phyloP scores from a whole-genome alignment of 1,284 basidiomycete genomes.

The Ceratobasidium sp. region DNA sequence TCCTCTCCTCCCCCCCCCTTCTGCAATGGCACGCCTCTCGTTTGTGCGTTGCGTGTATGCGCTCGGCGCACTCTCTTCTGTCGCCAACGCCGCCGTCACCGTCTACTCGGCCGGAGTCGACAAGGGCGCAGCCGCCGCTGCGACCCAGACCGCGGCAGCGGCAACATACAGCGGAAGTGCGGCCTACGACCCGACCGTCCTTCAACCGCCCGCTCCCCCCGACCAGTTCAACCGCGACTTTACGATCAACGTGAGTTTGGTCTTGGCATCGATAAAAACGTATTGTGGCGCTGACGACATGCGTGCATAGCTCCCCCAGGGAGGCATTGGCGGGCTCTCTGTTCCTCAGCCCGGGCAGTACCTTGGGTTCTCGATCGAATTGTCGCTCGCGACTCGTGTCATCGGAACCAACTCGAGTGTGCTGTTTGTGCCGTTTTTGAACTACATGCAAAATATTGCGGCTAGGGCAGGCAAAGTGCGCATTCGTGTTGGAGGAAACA shows the following conservation, averaged over 20 bases:
- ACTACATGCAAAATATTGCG: slow-evolving; percentile 72
- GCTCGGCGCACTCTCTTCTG: not conserved
- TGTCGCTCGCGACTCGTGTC: slow-evolving; percentile 52
- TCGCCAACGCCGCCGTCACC: slow-evolving; percentile 9
- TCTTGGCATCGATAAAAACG: not conserved
- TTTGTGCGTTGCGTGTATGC: slow-evolving; percentile 6
- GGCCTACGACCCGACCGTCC: slow-evolving; percentile 36
- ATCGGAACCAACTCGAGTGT: slow-evolving; percentile 47
- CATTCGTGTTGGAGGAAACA: slow-evolving; percentile 79
- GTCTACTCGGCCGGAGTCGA: not conserved
- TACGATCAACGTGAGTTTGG: slow-evolving; percentile 33
- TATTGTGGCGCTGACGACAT: not conserved
- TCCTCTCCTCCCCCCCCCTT: not conserved
- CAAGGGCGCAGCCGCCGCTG: not conserved
- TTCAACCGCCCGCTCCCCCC: slow-evolving; percentile 36
- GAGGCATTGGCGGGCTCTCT: not conserved
- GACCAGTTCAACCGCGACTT: slow-evolving; percentile 12
- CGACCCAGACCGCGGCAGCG: slow-evolving; percentile 7
- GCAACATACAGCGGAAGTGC: slow-evolving; percentile 9
- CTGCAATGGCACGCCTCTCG: slow-evolving; percentile 31
- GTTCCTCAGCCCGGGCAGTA: slow-evolving; percentile 31
- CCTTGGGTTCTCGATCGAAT: slow-evolving; percentile 41
- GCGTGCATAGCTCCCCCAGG: not conserved
- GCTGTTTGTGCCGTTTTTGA: slow-evolving; percentile 71
- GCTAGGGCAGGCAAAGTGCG: slow-evolving; percentile 61